phyloP scores from a whole-genome alignment of 495 filamentous ascomycete species.

The Geopyxis carbonaria region DNA sequence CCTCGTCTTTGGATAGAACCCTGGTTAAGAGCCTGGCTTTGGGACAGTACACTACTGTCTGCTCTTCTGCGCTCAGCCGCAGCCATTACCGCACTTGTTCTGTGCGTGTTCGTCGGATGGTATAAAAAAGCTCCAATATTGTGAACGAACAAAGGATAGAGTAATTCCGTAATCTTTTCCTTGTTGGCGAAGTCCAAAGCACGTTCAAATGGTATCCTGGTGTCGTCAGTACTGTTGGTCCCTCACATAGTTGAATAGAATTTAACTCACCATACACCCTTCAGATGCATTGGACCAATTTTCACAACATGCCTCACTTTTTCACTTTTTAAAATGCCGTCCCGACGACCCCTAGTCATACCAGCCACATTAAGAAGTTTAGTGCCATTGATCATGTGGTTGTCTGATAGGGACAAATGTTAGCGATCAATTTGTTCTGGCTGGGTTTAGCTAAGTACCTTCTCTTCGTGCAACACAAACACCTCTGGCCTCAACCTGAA shows the following conservation, averaged over 20 bases:
- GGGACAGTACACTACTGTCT: constrained; percentile 31
- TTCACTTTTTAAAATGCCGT: constrained; percentile 95
- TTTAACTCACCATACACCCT: constrained; percentile 80
- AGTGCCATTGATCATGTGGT: constrained; percentile 98
- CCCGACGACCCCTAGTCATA: constrained; percentile 89
- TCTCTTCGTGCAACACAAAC: constrained; percentile 90
- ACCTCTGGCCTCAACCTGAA: constrained; percentile 91
- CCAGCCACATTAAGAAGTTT: constrained; percentile 94
- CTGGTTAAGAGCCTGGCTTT: constrained; percentile 30
- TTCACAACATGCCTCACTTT: constrained; percentile 94
- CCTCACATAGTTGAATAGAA: constrained; percentile 7
- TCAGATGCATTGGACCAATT: constrained; percentile 97
- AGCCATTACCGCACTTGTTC: constrained; percentile 74
- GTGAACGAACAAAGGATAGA: constrained; percentile 94
- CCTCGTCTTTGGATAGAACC: constrained; percentile 25
- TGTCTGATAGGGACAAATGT: constrained; percentile 43
- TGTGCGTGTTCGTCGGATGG: constrained; percentile 71
- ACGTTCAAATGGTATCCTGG: constrained; percentile 91
- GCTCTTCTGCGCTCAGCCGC: constrained; percentile 60
- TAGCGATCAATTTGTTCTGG: too few species aligned
- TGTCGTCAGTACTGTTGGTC: constrained; percentile 6
- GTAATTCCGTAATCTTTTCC: constrained; percentile 90
- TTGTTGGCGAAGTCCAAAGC: constrained; percentile 97
- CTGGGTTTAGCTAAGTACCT: constrained; percentile 35
- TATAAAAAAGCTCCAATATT: constrained; percentile 91